Base-by-base conservation (phyloP, 352 stramenopile species). In the Phytopythium mirpurense region DNA sequence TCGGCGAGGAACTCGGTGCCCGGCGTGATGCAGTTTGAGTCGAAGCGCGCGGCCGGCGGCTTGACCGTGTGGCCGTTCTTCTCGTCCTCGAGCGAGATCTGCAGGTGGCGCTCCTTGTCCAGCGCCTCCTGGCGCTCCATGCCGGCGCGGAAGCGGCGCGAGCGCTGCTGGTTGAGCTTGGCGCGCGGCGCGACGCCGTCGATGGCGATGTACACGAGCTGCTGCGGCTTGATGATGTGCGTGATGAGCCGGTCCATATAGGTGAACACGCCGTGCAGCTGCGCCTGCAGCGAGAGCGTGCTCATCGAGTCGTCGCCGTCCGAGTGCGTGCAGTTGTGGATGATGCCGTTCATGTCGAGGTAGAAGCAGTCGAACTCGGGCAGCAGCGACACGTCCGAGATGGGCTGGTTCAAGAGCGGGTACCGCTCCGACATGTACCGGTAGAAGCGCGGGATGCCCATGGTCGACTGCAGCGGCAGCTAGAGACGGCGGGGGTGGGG, bases 291-390 rank as follows among this genome's bases (percentile, higher is more conserved):
- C n/a, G n/a, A n/a, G n/a, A n/a, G 96, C 18, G 88, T 98, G 51
- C 88, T 86, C 4, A 97, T 97, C 50, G 79, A 67, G 41, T 91
- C 82, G 34, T 80, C 83, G 51, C 86, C 78, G 73, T 99, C 96
- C 19, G 96, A 96, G 74, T 99, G 97, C 6, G 93, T 94, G 67
- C 97, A 99, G 21, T 96, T 96, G 68, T 99, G 97, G 68, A 99
- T 99, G 49, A 99, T 97, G 4, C 97, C 97, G 71, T 99, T 99
- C 97, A 99, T 99, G 69, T 99, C 97, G 32, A 99, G 86, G 62
- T 99, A 99, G 41, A 99, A 78, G 72, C 99, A 99, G 75, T 99
- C 97, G 43, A 97, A 95, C 58, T 97, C 89, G 45, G 97, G 95
- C 55, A 82, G 86, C 41, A 98, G 98, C 5, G 93, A 93, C 70